These are phyloP conservation scores for Millerago galiae DNA, from an alignment of 805 yeast species.

Conservation along the genomic window DNA sequence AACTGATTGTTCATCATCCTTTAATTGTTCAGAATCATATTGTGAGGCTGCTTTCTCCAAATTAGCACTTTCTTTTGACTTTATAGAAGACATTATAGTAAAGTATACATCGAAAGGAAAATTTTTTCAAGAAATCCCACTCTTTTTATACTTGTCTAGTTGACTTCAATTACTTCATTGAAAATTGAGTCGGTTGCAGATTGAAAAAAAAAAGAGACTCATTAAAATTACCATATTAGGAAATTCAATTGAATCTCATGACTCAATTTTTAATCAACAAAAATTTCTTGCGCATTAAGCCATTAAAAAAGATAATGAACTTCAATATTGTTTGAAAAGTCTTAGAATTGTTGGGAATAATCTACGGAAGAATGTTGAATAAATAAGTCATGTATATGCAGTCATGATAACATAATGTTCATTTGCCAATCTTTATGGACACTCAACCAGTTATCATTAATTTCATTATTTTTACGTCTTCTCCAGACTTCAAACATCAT, in stretches of 20 bases:
- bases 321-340: background rate
- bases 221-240: conserved; percentile 6
- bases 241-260: conserved; percentile 2
- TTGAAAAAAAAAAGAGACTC: background rate
- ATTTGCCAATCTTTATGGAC: conserved; percentile 81
- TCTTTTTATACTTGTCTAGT: background rate
- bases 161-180: too few species aligned
- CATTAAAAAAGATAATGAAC: too few species aligned
- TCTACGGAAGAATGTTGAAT: too few species aligned
- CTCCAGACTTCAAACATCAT: conserved; percentile 85
- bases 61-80: background rate
- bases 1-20: conserved; percentile 6
- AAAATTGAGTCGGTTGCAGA: background rate
- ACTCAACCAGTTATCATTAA: conserved; percentile 67
- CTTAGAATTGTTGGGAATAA: conserved; percentile 1
- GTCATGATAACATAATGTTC: conserved; percentile 56
- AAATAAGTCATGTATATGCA: too few species aligned
- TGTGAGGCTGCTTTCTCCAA: background rate
- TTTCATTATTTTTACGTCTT: conserved; percentile 53
- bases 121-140: too few species aligned
- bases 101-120: too few species aligned
- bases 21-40: background rate
- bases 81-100: background rate
- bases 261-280: background rate
- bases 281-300: too few species aligned